Conservation (phyloP, 176 grass and related monocot genomes). For the Lolium rigidum region DNA sequence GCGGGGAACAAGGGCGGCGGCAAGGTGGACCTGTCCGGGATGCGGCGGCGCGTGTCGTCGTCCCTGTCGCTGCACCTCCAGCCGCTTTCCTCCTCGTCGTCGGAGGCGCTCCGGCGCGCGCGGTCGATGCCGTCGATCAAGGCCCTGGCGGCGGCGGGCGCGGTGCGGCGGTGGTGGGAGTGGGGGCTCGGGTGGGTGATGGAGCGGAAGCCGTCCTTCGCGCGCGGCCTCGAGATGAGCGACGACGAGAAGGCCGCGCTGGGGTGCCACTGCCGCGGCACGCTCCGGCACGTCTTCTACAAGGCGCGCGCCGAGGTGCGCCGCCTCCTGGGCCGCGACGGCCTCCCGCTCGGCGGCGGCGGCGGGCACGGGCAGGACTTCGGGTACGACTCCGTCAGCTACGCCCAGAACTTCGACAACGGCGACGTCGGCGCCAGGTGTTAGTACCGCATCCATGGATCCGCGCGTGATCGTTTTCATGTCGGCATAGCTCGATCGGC, state of each 20-base stretch:
- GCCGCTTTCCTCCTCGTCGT: slow-evolving; percentile 50
- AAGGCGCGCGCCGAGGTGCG: slow-evolving; percentile 72
- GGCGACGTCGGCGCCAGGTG: slow-evolving; percentile 44
- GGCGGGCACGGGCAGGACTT: slow-evolving; percentile 65
- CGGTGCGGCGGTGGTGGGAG: slow-evolving; percentile 81
- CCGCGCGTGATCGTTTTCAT: neutral
- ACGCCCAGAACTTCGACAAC: slow-evolving; percentile 84
- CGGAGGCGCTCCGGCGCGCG: slow-evolving; percentile 52
- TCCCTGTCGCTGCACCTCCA: slow-evolving; percentile 67
- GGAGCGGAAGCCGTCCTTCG: slow-evolving; percentile 65
- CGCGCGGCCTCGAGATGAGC: slow-evolving; percentile 64
- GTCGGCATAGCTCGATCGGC: neutral
- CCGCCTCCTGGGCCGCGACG: slow-evolving; percentile 67
- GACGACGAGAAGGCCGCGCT: slow-evolving; percentile 67
- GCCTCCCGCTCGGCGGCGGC: slow-evolving; percentile 36
- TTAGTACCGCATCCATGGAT: neutral
- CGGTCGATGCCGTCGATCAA: slow-evolving; percentile 69
- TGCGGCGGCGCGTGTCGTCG: slow-evolving; percentile 77
- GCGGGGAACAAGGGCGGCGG: neutral
- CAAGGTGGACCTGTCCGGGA: slow-evolving; percentile 43
- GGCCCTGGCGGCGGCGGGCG: slow-evolving; percentile 64
- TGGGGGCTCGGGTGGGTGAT: slow-evolving; percentile 77
- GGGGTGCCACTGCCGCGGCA: slow-evolving; percentile 48
- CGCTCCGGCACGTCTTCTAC: slow-evolving; percentile 64
- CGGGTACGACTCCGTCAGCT: slow-evolving; percentile 87